Evolutionary conservation across 192 early-diverging fungal genomes (phyloP).

Genomic region (Glomus cerebriforme): DNA sequence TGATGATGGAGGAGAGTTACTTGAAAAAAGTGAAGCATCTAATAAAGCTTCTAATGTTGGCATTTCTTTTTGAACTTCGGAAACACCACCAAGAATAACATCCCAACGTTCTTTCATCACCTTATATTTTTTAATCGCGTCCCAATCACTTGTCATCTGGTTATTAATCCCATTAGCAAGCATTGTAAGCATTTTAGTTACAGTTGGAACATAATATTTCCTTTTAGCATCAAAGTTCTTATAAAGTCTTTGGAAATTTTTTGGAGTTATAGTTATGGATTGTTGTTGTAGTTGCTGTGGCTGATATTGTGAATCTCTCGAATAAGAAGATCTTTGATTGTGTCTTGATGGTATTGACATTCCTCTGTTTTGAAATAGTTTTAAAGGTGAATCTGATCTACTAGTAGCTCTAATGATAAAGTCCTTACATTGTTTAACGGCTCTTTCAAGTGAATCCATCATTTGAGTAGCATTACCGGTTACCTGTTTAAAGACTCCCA

Average conservation of each 20-base stretch:
- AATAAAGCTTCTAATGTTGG: constrained; percentile 38
- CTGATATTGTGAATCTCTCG: constrained; percentile 38
- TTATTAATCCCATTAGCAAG: constrained; percentile 56
- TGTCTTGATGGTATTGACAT: neutral
- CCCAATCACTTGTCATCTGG: constrained; percentile 46
- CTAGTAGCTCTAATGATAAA: constrained; percentile 24
- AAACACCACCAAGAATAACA: constrained; percentile 44
- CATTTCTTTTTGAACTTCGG: constrained; percentile 42
- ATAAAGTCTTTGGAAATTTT: constrained; percentile 50
- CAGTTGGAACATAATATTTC: constrained; percentile 57
- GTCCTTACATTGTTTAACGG: constrained; percentile 52
- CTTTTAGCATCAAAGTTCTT: constrained; percentile 61
- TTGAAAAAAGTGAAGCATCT: constrained; percentile 31
- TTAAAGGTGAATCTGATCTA: constrained; percentile 22
- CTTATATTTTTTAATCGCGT: constrained; percentile 48
- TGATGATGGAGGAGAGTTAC: constrained; percentile 29
- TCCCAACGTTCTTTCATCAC: constrained; percentile 56
- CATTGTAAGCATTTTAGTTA: constrained; percentile 58
- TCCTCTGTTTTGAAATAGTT: neutral
- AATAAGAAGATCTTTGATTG: constrained; percentile 10
- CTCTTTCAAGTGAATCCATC: constrained; percentile 59
- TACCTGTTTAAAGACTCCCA: constrained; percentile 54
- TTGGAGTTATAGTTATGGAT: constrained; percentile 41
- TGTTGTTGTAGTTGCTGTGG: constrained; percentile 38
- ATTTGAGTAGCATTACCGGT: constrained; percentile 57